phyloP scores from a whole-genome alignment of 225 moss, liverwort and hornwort genomes.

The Straminergon stramineum region DNA sequence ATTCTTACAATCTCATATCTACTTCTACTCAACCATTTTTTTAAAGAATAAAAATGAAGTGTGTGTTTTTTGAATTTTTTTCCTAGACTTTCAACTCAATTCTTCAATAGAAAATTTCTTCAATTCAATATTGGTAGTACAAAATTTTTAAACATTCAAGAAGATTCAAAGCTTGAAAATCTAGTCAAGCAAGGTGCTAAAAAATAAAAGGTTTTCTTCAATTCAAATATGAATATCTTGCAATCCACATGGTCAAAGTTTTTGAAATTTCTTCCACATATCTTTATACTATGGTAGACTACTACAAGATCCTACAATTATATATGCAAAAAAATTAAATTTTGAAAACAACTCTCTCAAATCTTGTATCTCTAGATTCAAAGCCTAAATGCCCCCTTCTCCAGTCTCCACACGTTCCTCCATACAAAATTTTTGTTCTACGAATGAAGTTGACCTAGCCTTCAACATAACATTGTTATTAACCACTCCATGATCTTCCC shows the following conservation, averaged over 20 bases:
- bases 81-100: background rate
- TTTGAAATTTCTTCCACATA: fast-evolving
- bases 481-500: fast-evolving
- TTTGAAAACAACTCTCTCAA: background rate
- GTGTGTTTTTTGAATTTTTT: background rate
- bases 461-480: background rate
- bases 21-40: background rate
- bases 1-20: background rate
- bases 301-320: background rate
- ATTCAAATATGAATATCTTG: background rate
- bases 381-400: too few relatives aligned
- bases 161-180: background rate
- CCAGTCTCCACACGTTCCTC: too few relatives aligned
- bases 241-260: fast-evolving
- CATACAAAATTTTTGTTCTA: background rate
- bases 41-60: background rate
- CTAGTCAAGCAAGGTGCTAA: background rate
- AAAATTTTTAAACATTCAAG: background rate
- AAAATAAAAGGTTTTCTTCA: too few relatives aligned
- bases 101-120: background rate
- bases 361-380: fast-evolving
- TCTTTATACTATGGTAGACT: fast-evolving
- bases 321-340: too few relatives aligned
- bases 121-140: background rate
- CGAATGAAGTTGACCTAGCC: fast-evolving